Conservation (phyloP, 345 rosid genomes). For the Cardiospermum halicacabum region DNA sequence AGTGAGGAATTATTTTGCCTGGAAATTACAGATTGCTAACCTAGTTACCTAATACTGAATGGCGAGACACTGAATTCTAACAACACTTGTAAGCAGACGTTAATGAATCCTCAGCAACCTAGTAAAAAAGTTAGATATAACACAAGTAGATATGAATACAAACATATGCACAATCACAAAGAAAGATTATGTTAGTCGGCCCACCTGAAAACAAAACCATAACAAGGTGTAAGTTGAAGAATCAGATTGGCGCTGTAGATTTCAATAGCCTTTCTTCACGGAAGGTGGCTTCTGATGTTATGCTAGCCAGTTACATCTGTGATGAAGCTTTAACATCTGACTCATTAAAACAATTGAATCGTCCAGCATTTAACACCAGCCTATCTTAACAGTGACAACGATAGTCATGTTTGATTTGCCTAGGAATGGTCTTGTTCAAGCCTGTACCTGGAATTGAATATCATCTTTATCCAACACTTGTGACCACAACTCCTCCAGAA, state of each 20-base stretch:
- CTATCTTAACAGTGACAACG: background rate
- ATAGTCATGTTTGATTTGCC: background rate
- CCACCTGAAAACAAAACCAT: background rate
- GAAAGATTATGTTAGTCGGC: background rate
- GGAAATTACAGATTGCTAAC: too few relatives aligned
- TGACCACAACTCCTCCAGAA: conserved; percentile 38
- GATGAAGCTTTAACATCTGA: background rate
- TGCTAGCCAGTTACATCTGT: background rate
- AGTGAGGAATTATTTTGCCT: too few relatives aligned
- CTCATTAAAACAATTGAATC: background rate
- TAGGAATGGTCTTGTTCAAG: conserved; percentile 6
- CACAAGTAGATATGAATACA: background rate
- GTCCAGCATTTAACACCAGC: background rate
- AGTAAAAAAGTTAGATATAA: background rate
- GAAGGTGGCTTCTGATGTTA: background rate
- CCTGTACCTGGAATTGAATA: conserved; percentile 21
- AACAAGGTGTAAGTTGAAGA: background rate
- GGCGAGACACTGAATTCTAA: too few relatives aligned
- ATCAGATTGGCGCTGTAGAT: background rate
- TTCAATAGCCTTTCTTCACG: background rate
- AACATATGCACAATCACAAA: background rate
- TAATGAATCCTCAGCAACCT: too few relatives aligned
- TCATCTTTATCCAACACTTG: conserved; percentile 40
- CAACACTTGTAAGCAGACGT: too few relatives aligned
- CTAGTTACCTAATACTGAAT: too few relatives aligned